Evolutionary conservation across 345 rosid species (phyloP).

Genomic region (Arabis alpina): DNA sequence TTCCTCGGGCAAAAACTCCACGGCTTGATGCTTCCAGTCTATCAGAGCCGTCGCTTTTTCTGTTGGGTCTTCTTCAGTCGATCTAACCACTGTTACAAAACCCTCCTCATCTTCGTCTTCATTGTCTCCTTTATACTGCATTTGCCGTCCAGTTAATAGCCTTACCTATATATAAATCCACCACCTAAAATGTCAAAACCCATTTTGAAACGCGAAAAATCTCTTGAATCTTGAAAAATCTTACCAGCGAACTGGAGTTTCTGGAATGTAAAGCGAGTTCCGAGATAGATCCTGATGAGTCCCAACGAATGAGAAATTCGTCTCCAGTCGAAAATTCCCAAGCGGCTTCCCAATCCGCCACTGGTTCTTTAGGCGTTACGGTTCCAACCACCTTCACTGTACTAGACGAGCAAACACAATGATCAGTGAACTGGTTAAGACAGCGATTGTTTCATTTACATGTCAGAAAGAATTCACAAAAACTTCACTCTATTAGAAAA

Average conservation of each 20-base stretch:
- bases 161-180: slow-evolving; percentile 43
- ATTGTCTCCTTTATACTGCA: slow-evolving; percentile 56
- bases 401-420: slow-evolving; percentile 56
- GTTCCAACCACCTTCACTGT: slow-evolving; percentile 90
- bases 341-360: slow-evolving; percentile 58
- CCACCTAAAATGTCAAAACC: not conserved
- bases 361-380: slow-evolving; percentile 67
- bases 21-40: slow-evolving; percentile 75
- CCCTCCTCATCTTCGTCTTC: slow-evolving; percentile 38
- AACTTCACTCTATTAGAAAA: not conserved
- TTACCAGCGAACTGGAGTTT: slow-evolving; percentile 57
- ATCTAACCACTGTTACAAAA: slow-evolving; percentile 67
- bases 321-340: slow-evolving; percentile 92
- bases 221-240: not conserved
- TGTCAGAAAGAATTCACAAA: not conserved
- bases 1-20: slow-evolving; percentile 75
- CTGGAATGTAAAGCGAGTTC: slow-evolving; percentile 48
- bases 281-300: slow-evolving; percentile 48
- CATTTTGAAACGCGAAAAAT: not conserved
- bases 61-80: slow-evolving; percentile 57
- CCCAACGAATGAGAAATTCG: slow-evolving; percentile 57
- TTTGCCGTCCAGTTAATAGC: slow-evolving; percentile 66
- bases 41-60: slow-evolving; percentile 81
- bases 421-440: slow-evolving; percentile 7
- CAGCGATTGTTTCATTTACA: not conserved